These are phyloP conservation scores for Euptelea pleiosperma DNA, from an alignment of 164 flowering plant species.

Conservation along the genomic window DNA sequence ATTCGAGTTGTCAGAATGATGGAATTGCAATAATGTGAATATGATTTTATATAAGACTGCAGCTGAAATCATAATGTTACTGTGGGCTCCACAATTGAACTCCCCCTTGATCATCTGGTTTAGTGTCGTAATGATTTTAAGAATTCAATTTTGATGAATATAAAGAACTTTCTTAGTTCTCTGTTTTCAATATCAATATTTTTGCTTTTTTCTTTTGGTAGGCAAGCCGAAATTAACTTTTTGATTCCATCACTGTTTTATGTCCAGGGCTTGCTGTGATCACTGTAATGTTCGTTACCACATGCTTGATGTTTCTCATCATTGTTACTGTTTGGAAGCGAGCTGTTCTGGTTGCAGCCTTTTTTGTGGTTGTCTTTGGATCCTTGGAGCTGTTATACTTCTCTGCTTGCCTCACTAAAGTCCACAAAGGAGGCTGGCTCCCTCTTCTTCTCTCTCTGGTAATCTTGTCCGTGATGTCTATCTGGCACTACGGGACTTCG, in stretches of 20 bases:
- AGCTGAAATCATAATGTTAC: too few relatives aligned
- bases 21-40: too few relatives aligned
- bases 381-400: slow-evolving; percentile 51
- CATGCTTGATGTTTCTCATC: slow-evolving; percentile 58
- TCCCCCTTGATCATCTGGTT: too few relatives aligned
- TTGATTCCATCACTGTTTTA: too few relatives aligned
- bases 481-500: slow-evolving; percentile 60
- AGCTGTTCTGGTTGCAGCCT: slow-evolving; percentile 24
- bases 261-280: slow-evolving; percentile 56
- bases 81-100: too few relatives aligned
- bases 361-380: slow-evolving; percentile 53
- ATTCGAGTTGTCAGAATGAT: too few relatives aligned
- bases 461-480: slow-evolving; percentile 39
- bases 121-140: too few relatives aligned
- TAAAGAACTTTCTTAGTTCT: too few relatives aligned
- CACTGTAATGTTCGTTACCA: slow-evolving; percentile 61
- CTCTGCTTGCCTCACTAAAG: slow-evolving; percentile 42
- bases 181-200: too few relatives aligned
- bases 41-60: too few relatives aligned
- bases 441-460: slow-evolving; percentile 36
- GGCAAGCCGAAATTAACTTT: too few relatives aligned
- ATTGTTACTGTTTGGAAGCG: slow-evolving; percentile 50
- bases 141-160: too few relatives aligned
- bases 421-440: slow-evolving; percentile 61
- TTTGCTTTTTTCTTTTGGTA: not conserved